phyloP scores from a whole-genome alignment of 768 basidiomycete species.

The Serendipita vermifera region DNA sequence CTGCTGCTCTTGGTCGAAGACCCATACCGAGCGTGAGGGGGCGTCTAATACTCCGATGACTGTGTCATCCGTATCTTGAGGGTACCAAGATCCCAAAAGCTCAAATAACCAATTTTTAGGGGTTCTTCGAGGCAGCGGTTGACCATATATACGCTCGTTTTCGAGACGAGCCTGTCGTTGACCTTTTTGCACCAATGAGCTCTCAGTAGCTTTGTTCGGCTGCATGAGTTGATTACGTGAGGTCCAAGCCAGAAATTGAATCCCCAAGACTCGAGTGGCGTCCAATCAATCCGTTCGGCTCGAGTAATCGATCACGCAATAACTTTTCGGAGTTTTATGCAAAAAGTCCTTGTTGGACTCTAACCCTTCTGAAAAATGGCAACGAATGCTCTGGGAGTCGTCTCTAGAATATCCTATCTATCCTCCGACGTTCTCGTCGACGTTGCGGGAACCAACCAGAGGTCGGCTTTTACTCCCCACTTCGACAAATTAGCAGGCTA shows the following conservation, averaged over 20 bases:
- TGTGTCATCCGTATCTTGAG: slow-evolving; percentile 44
- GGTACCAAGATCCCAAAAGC: slow-evolving; percentile 37
- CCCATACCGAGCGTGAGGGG: slow-evolving; percentile 78
- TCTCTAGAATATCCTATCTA: slow-evolving; percentile 59
- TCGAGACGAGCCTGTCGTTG: slow-evolving; percentile 24
- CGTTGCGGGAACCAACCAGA: slow-evolving; percentile 28
- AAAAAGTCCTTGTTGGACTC: no score
- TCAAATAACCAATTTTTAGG: slow-evolving; percentile 28
- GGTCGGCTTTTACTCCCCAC: slow-evolving; percentile 28
- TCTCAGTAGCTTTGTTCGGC: no score
- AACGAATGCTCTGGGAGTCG: slow-evolving; percentile 20
- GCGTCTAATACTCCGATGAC: slow-evolving; percentile 71
- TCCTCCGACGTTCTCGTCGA: slow-evolving; percentile 56
- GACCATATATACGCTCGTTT: slow-evolving; percentile 53
- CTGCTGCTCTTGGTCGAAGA: slow-evolving; percentile 49
- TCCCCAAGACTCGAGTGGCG: no score
- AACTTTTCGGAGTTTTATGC: no score
- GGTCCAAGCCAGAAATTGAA: no score
- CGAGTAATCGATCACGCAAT: no score
- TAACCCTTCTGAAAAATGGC: no score
- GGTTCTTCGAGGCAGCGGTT: slow-evolving; percentile 52
- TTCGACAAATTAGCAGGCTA: slow-evolving; percentile 30
- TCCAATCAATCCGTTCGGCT: no score
- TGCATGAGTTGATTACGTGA: no score
- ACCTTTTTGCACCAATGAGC: no score